A percentile compares a stretch with the other conserved stretches of the same genome.
Evolutionary conservation across 805 yeast species (phyloP).

Genomic region (Metschnikowia anglica): DNA sequence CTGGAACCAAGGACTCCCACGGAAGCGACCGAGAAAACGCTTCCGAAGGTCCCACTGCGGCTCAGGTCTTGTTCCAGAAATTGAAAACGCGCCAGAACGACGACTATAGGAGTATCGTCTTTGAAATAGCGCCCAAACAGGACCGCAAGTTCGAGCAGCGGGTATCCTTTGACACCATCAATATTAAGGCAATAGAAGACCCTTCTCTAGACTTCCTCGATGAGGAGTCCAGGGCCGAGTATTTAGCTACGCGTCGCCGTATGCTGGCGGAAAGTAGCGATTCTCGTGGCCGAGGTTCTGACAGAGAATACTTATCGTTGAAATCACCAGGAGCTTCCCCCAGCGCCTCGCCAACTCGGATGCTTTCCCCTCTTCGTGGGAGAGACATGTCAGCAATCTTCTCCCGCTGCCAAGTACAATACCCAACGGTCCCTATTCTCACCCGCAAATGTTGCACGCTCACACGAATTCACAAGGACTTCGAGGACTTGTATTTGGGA

Average conservation of each 20-base stretch:
- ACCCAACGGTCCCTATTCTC: constrained; percentile 43
- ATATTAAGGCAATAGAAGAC: constrained; percentile 32
- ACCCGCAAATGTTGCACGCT: constrained; percentile 44
- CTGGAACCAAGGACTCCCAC: background rate
- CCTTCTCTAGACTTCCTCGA: constrained; percentile 21
- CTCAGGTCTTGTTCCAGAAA: constrained; percentile 13
- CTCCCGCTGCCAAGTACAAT: constrained; percentile 19
- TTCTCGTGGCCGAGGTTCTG: constrained; percentile 19
- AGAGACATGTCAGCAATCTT: constrained; percentile 20
- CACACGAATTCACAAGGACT: constrained; percentile 47
- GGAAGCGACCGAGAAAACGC: background rate
- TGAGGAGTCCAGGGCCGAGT: constrained; percentile 13
- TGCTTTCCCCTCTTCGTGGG: constrained; percentile 20
- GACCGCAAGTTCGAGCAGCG: constrained; percentile 28
- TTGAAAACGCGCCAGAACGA: constrained; percentile 16
- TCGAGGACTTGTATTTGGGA: constrained; percentile 46
- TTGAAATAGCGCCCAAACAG: constrained; percentile 4
- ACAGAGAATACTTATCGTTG: constrained; percentile 13
- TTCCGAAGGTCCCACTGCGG: constrained; percentile 1
- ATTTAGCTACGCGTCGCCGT: constrained; percentile 15
- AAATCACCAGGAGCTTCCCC: constrained; percentile 21
- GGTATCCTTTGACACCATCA: constrained; percentile 57
- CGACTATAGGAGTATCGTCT: constrained; percentile 13
- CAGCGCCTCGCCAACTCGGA: constrained; percentile 22
- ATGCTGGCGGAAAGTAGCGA: constrained; percentile 15